Evolutionary conservation across 2,329 filamentous ascomycete species (phyloP).

Genomic region (Curvularia eragrostidis): DNA sequence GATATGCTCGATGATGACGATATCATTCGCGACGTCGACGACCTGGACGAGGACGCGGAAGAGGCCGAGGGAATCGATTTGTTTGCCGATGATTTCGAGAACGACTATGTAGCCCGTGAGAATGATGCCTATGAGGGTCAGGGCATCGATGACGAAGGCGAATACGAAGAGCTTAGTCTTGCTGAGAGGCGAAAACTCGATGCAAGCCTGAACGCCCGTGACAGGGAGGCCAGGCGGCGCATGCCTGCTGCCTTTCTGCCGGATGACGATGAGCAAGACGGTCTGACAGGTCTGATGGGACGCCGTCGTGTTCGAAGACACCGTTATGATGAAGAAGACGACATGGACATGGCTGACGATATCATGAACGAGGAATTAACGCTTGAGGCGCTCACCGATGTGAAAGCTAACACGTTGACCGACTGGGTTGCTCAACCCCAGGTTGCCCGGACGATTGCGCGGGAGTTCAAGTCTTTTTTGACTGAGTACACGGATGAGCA

Average conservation of each 20-base stretch:
- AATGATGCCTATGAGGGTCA: constrained; percentile 70
- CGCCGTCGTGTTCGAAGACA: constrained; percentile 86
- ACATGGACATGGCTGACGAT: constrained; percentile 85
- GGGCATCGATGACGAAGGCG: constrained; percentile 81
- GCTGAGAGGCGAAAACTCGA: constrained; percentile 74
- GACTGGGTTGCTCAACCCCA: constrained; percentile 93
- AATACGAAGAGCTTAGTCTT: constrained; percentile 73
- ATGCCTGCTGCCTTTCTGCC: constrained; percentile 77
- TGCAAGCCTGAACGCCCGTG: constrained; percentile 73
- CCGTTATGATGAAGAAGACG: constrained; percentile 94
- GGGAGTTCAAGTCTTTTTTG: constrained; percentile 96
- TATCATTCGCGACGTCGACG: constrained; percentile 68
- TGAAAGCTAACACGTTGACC: constrained; percentile 90
- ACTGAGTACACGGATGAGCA: constrained; percentile 93
- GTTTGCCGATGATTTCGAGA: constrained; percentile 73
- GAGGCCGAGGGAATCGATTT: constrained; percentile 74
- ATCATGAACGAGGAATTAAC: constrained; percentile 96
- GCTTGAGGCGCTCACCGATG: constrained; percentile 86
- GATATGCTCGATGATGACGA: constrained; percentile 74
- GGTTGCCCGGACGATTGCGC: constrained; percentile 90
- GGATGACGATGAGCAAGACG: constrained; percentile 86
- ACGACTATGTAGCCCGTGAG: constrained; percentile 63
- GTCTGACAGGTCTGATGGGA: constrained; percentile 80
- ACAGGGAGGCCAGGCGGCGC: constrained; percentile 70
- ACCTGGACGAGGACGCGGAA: constrained; percentile 72